Evolutionary conservation across 2,329 filamentous ascomycete genomes (phyloP), one percentile per base, ranked within the genome.

Genomic region (Colletotrichum gigasporum): DNA sequence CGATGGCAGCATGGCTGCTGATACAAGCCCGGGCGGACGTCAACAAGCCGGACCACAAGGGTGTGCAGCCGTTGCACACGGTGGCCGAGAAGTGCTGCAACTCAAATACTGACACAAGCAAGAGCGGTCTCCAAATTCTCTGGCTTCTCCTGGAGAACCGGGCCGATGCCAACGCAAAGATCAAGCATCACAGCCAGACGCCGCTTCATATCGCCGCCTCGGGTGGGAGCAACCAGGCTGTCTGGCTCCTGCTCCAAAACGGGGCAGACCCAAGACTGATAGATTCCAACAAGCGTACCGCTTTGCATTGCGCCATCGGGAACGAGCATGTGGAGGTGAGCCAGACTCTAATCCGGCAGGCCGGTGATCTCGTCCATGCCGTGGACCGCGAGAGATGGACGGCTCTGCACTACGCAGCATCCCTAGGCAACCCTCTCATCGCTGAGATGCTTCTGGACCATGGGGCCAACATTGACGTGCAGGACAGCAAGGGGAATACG

Each of bases 1-100:
- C 47, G 9, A 59, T 34, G 22, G 24, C 56, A 5, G 37, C 30
- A 2, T 53, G 47, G 56, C 18, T 44, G 28, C 26, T 59, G 14
- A 52, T 59, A 7, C 47, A 59, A 47, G 35, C 26, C 8, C 24
- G 56, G 4, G 56, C 56, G 18, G 47, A 59, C 20, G 47, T 59
- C 47, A 44, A 53, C 20, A 59, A 28, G 37, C 20, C 56, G 11
- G 56, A 59, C 26, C 35, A 37, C 10, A 24, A 37, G 20, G 56
- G 45, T n/a, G 24, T 11, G 5, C 56, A 20, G 7, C 37, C 47
- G 20, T 37, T 59, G 11, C 47, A 59, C 22, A 28, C 37, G 4
- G 45, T 24, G 3, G 56, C 35, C 4, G 10, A 35, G 20, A 35
- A 16, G 4, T 52, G 45, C 20, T 48, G 54, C 22, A 18, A 18